phyloP scores from a whole-genome alignment of 257 asterid genomes.

The Gynochthodes officinalis region DNA sequence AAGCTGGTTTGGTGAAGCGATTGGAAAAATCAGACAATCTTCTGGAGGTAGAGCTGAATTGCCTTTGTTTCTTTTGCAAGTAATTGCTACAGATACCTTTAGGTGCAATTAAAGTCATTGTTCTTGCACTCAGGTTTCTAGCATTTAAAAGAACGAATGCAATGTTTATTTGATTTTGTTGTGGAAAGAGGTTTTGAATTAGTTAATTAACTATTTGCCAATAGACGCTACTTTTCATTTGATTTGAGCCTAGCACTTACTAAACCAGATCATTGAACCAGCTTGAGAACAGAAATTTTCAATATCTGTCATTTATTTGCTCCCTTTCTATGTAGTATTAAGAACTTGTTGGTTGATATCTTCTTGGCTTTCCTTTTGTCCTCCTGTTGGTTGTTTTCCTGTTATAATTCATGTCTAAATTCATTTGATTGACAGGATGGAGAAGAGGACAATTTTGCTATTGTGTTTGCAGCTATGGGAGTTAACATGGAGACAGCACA shows the following conservation, averaged over 20 bases:
- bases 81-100: neutral
- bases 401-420: conserved; percentile 20
- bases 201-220: neutral
- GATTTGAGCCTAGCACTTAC: conserved; percentile 1
- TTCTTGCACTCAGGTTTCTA: neutral
- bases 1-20: conserved; percentile 97
- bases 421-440: conserved; percentile 48
- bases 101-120: neutral
- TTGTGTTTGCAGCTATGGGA: conserved; percentile 99
- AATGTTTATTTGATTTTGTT: neutral
- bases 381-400: neutral
- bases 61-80: neutral
- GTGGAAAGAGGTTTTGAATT: neutral
- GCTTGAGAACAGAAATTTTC: neutral
- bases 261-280: neutral
- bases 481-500: conserved; percentile 99
- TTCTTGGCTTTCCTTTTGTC: neutral
- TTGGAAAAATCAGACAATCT: conserved; percentile 84
- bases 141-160: too few species aligned
- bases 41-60: conserved; percentile 53
- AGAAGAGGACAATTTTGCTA: conserved; percentile 94
- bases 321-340: neutral
- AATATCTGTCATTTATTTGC: neutral
- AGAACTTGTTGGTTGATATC: neutral
- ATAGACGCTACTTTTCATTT: neutral